Evolutionary conservation across 164 flowering plant genomes (phyloP).

Genomic region (Taxillus chinensis): DNA sequence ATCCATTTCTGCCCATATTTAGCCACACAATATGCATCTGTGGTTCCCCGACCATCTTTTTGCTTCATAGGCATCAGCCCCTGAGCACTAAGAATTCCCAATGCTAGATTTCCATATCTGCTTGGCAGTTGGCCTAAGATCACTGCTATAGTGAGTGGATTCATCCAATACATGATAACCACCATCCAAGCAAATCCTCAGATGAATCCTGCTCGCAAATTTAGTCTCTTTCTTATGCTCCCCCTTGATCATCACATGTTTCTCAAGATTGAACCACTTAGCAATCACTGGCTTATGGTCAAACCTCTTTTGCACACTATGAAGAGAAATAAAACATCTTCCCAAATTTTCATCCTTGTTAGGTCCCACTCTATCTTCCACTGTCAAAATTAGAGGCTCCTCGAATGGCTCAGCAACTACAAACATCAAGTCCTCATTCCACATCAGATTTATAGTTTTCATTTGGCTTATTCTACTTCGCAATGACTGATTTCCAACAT

Average conservation of each 20-base stretch:
- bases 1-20: constrained; percentile 87
- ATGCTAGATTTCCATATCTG: constrained; percentile 62
- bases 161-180: constrained; percentile 85
- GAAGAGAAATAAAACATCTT: constrained; percentile 45
- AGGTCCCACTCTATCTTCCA: constrained; percentile 55
- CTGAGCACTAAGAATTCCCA: constrained; percentile 54
- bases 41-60: constrained; percentile 53
- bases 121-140: constrained; percentile 65
- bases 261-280: constrained; percentile 68
- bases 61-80: constrained; percentile 67
- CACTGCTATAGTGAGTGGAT: constrained; percentile 76
- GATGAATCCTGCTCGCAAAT: constrained; percentile 61
- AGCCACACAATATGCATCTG: constrained; percentile 82
- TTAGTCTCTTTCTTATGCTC: constrained; percentile 50
- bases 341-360: constrained; percentile 60
- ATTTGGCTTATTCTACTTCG: constrained; percentile 42
- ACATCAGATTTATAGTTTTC: constrained; percentile 50
- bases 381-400: constrained; percentile 53
- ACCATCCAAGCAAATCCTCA: constrained; percentile 66
- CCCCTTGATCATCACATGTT: constrained; percentile 55
- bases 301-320: constrained; percentile 43
- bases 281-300: constrained; percentile 48
- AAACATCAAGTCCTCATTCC: constrained; percentile 80
- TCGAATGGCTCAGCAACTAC: constrained; percentile 83
- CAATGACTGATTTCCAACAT: constrained; percentile 48